Base-by-base conservation (phyloP, 2,329 filamentous ascomycete species). In the Teratosphaeria pseudoeucalypti region DNA sequence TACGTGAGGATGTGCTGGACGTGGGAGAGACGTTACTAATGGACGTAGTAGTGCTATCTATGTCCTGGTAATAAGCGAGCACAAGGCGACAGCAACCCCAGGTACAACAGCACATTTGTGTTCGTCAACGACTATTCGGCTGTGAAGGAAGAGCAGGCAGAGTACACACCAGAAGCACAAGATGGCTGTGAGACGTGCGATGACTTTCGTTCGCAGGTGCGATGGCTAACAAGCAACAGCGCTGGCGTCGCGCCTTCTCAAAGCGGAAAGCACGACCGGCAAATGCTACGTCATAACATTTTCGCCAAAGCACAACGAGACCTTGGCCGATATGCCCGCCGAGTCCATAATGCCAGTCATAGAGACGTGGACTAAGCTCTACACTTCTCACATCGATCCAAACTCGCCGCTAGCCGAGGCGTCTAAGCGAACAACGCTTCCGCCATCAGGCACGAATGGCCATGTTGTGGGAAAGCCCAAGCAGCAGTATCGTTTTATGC, bases 121-220 rank as follows among this genome's bases (percentile, higher is more conserved):
- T 99, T 99, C 70, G 88, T 97, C 66, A 99, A 99, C 70, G 94
- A 99, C 74, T 99, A 94, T 76, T 95, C 90, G 69, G 94, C 94
- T 1, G 92, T 99, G 56, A 96, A 96, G 76, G 92, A 96, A 75
- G 81, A 89, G 63, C 94, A 99, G 74, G 85, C 87, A 34, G 85
- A 89, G 55, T 99, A 97, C 74, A 75, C 77, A 23, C 77, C 77
- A 14, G 73, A 77, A 26, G 73, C 76, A n/a, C 72, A 79, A 60
- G 74, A 77, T 68, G 78, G 77, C 63, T 77, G 81, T 81, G 70
- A 62, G 76, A 29, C 5, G 23, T n/a, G 26, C 7, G 0, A 3
- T 49, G 5, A 12, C 16, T 49, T 23, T 10, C 7, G n/a, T 49
- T 3, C 7, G 4, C 5, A 10, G 9, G 43, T 10, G 59, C 32